Conservation (phyloP, 2,329 filamentous ascomycete genomes). For the Aspergillus udagawae region DNA sequence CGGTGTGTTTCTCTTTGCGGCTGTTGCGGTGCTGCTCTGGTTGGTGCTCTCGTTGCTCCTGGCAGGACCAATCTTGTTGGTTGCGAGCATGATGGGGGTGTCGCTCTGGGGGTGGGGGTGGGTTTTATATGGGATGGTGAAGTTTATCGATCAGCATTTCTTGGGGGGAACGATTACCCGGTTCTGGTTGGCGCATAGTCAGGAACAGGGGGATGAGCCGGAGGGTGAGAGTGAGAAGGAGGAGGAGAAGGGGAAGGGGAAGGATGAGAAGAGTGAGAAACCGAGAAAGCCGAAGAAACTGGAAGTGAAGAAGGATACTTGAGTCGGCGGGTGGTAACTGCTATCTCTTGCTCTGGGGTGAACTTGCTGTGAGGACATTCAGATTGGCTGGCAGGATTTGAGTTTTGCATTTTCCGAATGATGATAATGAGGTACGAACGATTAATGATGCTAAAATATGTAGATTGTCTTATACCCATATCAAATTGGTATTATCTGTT, state of each 20-base stretch:
- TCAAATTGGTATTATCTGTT: no score
- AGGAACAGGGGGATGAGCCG: background rate
- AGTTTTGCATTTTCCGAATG: no score
- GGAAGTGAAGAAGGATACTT: background rate
- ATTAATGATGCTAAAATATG: no score
- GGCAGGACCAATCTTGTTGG: conserved; percentile 26
- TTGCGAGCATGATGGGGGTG: conserved; percentile 27
- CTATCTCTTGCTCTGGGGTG: background rate
- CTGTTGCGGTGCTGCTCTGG: conserved; percentile 29
- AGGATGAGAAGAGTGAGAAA: background rate
- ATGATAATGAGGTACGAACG: no score
- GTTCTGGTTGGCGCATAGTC: background rate
- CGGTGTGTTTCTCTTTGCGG: conserved; percentile 30
- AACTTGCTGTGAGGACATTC: no score
- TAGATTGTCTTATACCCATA: no score
- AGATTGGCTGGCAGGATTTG: no score
- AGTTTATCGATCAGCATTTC: background rate
- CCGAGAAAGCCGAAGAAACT: background rate
- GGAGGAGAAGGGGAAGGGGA: no score
- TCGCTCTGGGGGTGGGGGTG: conserved; percentile 29
- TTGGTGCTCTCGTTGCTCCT: conserved; percentile 27
- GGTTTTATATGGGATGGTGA: conserved; percentile 19
- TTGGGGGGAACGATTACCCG: background rate
- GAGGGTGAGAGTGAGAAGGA: background rate
- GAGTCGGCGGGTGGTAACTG: background rate